Conservation (phyloP, 176 grass and related monocot species). For the sorghum (Sorghum bicolor) region DNA sequence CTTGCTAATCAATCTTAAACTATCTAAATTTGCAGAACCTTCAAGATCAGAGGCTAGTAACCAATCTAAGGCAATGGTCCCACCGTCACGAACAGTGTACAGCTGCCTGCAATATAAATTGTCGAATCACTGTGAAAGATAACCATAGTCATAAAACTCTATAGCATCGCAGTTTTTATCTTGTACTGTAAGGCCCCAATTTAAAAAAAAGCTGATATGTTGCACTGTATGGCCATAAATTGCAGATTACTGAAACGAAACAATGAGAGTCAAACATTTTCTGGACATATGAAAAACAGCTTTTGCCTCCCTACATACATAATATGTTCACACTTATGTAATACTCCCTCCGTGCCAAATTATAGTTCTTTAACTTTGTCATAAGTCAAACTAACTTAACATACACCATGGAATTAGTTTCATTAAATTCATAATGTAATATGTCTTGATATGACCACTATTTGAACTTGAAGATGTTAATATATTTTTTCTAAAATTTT, state of each 20-base stretch:
- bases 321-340: not conserved
- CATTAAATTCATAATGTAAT: not conserved
- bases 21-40: conserved; percentile 36
- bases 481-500: not conserved
- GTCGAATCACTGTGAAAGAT: not conserved
- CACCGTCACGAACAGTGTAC: conserved; percentile 72
- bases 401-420: not conserved
- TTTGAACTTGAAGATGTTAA: not conserved
- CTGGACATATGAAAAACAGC: not conserved
- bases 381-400: not conserved
- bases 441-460: not conserved
- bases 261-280: not conserved
- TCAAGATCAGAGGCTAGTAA: conserved; percentile 62
- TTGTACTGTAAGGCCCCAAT: not conserved
- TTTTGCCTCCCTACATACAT: not conserved
- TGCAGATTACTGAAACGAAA: conserved; percentile 2
- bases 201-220: not conserved
- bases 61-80: conserved; percentile 97
- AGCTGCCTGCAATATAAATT: conserved; percentile 59
- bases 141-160: not conserved
- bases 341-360: not conserved
- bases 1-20: conserved; percentile 23
- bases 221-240: not conserved
- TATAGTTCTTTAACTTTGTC: not conserved
- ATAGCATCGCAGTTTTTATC: not conserved